Evolutionary conservation across 1,284 basidiomycete genomes (phyloP).

Genomic region (Fomes fomentarius): DNA sequence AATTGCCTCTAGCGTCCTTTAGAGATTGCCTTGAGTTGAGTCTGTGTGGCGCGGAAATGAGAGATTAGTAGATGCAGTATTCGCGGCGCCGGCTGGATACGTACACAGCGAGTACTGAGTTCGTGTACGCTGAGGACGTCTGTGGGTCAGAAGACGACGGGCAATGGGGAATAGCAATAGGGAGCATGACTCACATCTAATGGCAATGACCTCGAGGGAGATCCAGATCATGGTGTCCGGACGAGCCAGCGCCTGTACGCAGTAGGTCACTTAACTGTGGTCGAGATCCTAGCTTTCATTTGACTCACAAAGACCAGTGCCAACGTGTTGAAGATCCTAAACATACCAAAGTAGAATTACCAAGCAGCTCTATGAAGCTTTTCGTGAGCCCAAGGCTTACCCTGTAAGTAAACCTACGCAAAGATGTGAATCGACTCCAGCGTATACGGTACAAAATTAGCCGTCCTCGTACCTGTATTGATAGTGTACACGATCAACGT

Average conservation of each 20-base stretch:
- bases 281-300: background rate
- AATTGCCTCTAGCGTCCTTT: background rate
- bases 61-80: background rate
- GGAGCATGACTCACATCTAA: background rate
- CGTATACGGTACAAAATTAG: background rate
- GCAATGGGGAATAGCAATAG: too few species aligned
- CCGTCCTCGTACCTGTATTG: conserved; percentile 3
- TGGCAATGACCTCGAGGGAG: background rate
- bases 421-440: too few species aligned
- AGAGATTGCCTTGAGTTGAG: conserved; percentile 2
- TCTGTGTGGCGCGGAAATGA: background rate
- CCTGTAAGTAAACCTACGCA: conserved; percentile 4
- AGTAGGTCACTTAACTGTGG: background rate
- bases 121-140: background rate
- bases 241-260: background rate
- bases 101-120: conserved; percentile 3
- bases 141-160: background rate
- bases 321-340: background rate
- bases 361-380: background rate
- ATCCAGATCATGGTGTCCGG: conserved; percentile 6
- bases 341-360: too few species aligned
- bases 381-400: background rate
- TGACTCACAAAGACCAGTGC: conserved; percentile 3
- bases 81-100: background rate
- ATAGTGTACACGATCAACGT: conserved; percentile 5